Base-by-base conservation (phyloP, 1,284 basidiomycete genomes). In the Apiotrichum laibachii region DNA sequence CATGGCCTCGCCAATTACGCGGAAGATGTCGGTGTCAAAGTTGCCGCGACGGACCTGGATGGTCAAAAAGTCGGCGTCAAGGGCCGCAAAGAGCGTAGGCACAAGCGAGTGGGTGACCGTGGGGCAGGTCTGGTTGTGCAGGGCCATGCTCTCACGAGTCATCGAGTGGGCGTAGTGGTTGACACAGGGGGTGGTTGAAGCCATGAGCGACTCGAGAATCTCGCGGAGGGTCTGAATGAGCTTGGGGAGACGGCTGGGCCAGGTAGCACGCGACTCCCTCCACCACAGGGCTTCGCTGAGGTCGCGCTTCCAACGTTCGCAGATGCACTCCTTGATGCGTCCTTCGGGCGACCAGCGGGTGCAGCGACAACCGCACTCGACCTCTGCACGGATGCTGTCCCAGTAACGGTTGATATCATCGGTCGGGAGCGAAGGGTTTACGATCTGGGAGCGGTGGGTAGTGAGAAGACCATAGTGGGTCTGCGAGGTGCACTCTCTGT, bases 291-390 rank as follows among this genome's bases (percentile, higher is more conserved):
- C 55, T 58, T 75, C 71, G 59, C 69, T 61, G 81, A 65, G 19
- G 43, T 67, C 65, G 54, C 33, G 49, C 63, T 60, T 58, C 72
- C 68, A 70, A 26, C 60, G 85, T 44, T 83, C 83, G 66, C 88
- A 91, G 51, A 85, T 77, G 66, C 80, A 83, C 16, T 84, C 82
- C 60, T 82, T 79, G 22, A 85, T 82, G 43, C 67, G 55, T 80
- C 78, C 51, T 52, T 49, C 61, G 61, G 68, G 44, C 75, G 87
- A 85, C 69, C 91, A 87, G 31, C 89, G 85, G 52, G 88, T 83
- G 76, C 91, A 95, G 1, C 90, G 90, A 78, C 92, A 96, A 0
- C 88, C 88, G 0, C 79, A 80, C 69, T 89, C 84, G 48, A 94
- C 81, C 80, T 96, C 92, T 50, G 85, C 85, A 19, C 83, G 81